Evolutionary conservation across 2,329 filamentous ascomycete genomes (phyloP), one percentile per base, ranked within the genome.

Genomic region (Trichoderma atroviride): DNA sequence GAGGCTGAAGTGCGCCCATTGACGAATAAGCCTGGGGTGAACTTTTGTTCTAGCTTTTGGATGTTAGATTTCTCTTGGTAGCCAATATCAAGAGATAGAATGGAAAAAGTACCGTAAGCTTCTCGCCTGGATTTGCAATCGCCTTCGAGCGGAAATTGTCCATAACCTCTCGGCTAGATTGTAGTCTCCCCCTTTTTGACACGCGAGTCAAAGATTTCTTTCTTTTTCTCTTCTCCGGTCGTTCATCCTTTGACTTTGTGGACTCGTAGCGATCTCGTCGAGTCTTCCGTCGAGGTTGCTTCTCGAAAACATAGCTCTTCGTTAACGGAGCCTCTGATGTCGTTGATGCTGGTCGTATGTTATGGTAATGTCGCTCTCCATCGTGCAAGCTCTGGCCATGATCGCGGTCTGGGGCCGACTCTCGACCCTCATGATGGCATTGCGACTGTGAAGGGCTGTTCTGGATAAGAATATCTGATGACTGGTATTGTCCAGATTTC

Each of bases 131-230:
- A 16, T 82, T 81, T 13, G 83, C 76, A 53, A 91, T 82, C 63
- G 84, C 84, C 4, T 83, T 76, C 0, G 88, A 89, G 14, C 79
- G 79, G 71, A 91, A 91, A 24, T 84, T 84, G 7, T 82, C 77
- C 77, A 89, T 84, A 9, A 89, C 79, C 52, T 85, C 83, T 65
- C 81, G 81, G 16, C 81, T 77, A 0, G 80, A 80, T 6, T 75
- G 74, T 43, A 81, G 70, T 14, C 65, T 74, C n/a, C 77, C 76
- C 40, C 76, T 79, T 40, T 74, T 73, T 5, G 59, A 33, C 5
- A 52, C 70, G 7, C 68, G 72, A 14, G 50, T 50, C 31, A 57
- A 62, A n/a, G 62, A 13, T 35, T 33, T 37, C 33, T 47, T n/a
- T 13, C 24, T 31, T 14, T 56, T 19, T 10, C 35, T 27, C 13